Evolutionary conservation across 83 land plant species (phyloP), one percentile per base, ranked within the genome.

Genomic region (Diphasiastrum complanatum): DNA sequence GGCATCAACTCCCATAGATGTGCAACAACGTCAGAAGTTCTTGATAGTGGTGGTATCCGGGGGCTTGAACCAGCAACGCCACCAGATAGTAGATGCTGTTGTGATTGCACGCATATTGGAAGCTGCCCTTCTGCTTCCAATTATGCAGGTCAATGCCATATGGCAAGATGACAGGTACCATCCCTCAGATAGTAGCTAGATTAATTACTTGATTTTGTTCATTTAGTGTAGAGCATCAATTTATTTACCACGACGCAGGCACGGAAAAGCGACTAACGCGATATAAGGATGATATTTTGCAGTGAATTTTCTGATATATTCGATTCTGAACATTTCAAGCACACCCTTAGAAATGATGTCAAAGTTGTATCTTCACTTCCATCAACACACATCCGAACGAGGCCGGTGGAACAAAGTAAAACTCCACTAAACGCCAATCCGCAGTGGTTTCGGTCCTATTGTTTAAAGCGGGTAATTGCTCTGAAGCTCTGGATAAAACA

Each of bases 151-250:
- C 43, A 87, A 87, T 61, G 77, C 54, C 16, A 75, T 87, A 30
- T 87, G 95, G 97, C 75, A 70, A 20, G 95, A 91, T 66, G 83
- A 84, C 3, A 87, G 97, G 97, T 87, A 38, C n/a, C n/a, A n/a
- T n/a, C n/a, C n/a, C n/a, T n/a, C n/a, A n/a, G n/a, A n/a, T n/a
- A n/a, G n/a, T n/a, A n/a, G n/a, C n/a, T n/a, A n/a, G n/a, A n/a
- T n/a, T n/a, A n/a, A n/a, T n/a, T n/a, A n/a, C n/a, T n/a, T n/a
- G n/a, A n/a, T n/a, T n/a, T n/a, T n/a, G n/a, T n/a, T n/a, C n/a
- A n/a, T n/a, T n/a, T n/a, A n/a, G n/a, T n/a, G n/a, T n/a, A n/a
- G n/a, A 1, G 61, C 45, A 0, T 61, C 68, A 22, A 72, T 43
- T 67, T 34, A 70, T 5, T 22, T 31, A 2, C 14, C 4, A n/a